Evolutionary conservation across 306 rosid species (phyloP).

Genomic region (Fragaria vesca): DNA sequence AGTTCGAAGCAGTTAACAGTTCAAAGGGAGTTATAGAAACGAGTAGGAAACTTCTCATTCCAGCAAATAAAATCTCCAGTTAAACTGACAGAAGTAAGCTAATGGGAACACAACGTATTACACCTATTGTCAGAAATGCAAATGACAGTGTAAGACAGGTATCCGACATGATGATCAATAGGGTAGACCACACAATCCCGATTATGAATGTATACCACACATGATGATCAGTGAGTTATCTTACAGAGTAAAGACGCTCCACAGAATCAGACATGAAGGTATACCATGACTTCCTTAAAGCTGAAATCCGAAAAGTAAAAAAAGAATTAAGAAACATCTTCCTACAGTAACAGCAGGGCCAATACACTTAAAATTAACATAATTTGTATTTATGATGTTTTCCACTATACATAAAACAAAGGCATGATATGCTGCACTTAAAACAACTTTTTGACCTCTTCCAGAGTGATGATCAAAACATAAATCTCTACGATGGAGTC

Average conservation of each 20-base stretch:
- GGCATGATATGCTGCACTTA: constrained; percentile 20
- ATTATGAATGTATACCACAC: not conserved
- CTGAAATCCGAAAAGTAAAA: constrained; percentile 1
- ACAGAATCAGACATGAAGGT: constrained; percentile 4
- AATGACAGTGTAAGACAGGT: not conserved
- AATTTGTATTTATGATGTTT: constrained; percentile 35
- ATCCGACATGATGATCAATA: not conserved
- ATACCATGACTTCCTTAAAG: constrained; percentile 11
- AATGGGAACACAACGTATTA: not conserved
- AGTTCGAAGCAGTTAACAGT: not conserved
- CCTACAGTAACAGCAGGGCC: constrained; percentile 24
- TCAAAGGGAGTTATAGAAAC: not conserved
- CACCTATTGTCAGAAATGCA: not conserved
- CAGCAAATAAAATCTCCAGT: not conserved
- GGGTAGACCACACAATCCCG: constrained; percentile 15
- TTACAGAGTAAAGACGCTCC: not conserved
- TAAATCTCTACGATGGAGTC: not conserved
- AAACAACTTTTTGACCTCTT: constrained; percentile 16
- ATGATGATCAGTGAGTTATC: not conserved
- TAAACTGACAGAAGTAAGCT: not conserved
- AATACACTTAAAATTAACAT: constrained; percentile 22
- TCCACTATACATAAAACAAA: constrained; percentile 39
- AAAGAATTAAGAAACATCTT: constrained; percentile 6
- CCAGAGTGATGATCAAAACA: not conserved
- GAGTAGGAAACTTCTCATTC: not conserved